Evolutionary conservation across 164 flowering plant species (phyloP), one percentile per base, ranked within the genome.

Genomic region (Tetrastigma voinierianum): DNA sequence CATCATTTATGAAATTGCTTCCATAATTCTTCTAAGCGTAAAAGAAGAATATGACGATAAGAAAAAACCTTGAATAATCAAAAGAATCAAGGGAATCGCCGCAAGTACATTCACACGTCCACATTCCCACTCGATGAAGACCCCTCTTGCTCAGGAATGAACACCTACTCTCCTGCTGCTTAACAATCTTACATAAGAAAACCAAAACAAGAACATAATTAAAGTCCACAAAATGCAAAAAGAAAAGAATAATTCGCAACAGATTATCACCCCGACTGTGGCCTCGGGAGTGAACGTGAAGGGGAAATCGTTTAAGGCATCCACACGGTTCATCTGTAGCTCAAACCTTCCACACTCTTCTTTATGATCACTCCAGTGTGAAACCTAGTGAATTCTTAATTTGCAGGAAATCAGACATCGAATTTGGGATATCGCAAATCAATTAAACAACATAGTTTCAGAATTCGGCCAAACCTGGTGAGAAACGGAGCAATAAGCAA

Each of bases 321-420:
- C 81, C 1, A 74, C 80, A 12, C 24, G 66, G 67, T 71, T 67
- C 93, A 91, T 91, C 56, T 95, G 96, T 63, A 84, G 73, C 64
- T 82, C 83, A 23, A 95, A 77, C 71, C 98, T 91, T 59, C 66
- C 84, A 66, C 98, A 95, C 78, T 91, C 96, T 68, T 84, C 81
- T 76, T 82, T 87, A 63, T 95, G 98, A 32, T 73, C 82, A 67
- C 65, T 84, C 91, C 93, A 83, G 67, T 91, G 94, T 10, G 80
- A 76, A 75, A 83, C 62, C 97, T 93, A 64, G 3, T 23, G 46
- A 32, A 10, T 14, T 62, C 23, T 62, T 11, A 44, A 18, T 47
- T 47, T 56, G 9, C 11, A 23, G 40, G 3, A 32, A 32, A 32
- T 32, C 40, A 32, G 40, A 32, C 40, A 32, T 4, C 40, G 6